A percentile compares a stretch with the other conserved stretches of the same genome.
These are phyloP conservation scores for Thelonectria blattea DNA, from an alignment of 2,329 filamentous ascomycete genomes.

Conservation along the genomic window DNA sequence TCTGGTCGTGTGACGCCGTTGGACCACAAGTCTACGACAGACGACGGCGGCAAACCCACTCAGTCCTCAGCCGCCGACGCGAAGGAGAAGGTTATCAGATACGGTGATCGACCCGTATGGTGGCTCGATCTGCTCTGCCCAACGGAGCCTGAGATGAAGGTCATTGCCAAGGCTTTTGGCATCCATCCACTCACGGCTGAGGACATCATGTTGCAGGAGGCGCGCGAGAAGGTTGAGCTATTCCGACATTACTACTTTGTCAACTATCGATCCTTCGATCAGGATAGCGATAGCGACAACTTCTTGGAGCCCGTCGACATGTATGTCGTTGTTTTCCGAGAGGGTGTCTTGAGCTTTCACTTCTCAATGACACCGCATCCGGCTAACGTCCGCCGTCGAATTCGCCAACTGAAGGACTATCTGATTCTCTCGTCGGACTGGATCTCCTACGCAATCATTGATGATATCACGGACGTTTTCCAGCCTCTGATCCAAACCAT, in stretches of 20 bases:
- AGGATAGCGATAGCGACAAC: slow-evolving; percentile 86
- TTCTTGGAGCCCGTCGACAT: slow-evolving; percentile 96
- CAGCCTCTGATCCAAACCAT: slow-evolving; percentile 90
- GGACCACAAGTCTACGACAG: slow-evolving; percentile 49
- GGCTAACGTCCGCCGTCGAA: slow-evolving; percentile 91
- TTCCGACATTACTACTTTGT: slow-evolving; percentile 99
- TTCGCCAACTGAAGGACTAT: slow-evolving; percentile 93
- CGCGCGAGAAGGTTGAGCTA: slow-evolving; percentile 95
- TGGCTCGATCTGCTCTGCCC: slow-evolving; percentile 94
- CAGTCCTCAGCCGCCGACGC: slow-evolving; percentile 28
- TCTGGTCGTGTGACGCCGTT: slow-evolving; percentile 56
- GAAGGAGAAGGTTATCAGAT: slow-evolving; percentile 56
- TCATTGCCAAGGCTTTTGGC: slow-evolving; percentile 88
- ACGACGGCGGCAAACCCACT: slow-evolving; percentile 29
- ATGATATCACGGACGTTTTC: slow-evolving; percentile 98
- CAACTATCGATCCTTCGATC: slow-evolving; percentile 97
- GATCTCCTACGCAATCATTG: slow-evolving; percentile 98
- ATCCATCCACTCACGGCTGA: slow-evolving; percentile 96
- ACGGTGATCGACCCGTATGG: slow-evolving; percentile 89
- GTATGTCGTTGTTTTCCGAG: slow-evolving; percentile 95
- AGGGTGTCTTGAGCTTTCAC: slow-evolving; percentile 95
- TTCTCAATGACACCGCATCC: slow-evolving; percentile 96
- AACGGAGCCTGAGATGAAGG: slow-evolving; percentile 94
- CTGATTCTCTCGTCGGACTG: slow-evolving; percentile 92
- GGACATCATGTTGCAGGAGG: slow-evolving; percentile 97